phyloP scores from a whole-genome alignment of 2,329 filamentous ascomycete species.

The Fusarium udum region DNA sequence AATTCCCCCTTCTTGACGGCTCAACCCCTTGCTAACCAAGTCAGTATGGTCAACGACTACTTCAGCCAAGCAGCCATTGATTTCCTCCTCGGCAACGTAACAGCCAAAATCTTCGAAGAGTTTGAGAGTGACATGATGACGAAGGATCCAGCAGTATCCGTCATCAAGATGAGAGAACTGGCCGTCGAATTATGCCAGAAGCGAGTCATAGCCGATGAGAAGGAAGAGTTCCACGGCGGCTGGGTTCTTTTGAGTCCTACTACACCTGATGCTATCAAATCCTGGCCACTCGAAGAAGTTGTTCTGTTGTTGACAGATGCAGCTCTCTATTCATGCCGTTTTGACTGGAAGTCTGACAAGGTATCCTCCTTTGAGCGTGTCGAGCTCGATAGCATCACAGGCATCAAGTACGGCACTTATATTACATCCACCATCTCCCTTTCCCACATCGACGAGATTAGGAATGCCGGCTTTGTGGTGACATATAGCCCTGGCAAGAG shows the following conservation, averaged over 20 bases:
- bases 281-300: constrained; percentile 84
- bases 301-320: constrained; percentile 86
- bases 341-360: constrained; percentile 96
- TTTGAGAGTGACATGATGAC: constrained; percentile 95
- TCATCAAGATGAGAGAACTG: constrained; percentile 83
- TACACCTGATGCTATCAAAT: constrained; percentile 72
- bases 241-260: constrained; percentile 88
- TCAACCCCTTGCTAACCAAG: constrained; percentile 16
- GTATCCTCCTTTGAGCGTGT: constrained; percentile 91
- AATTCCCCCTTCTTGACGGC: neutral
- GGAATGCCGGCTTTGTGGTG: constrained; percentile 86
- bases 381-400: constrained; percentile 75
- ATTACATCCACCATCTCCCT: constrained; percentile 87
- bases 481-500: constrained; percentile 77
- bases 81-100: constrained; percentile 90
- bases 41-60: constrained; percentile 96
- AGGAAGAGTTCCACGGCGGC: constrained; percentile 85
- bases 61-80: constrained; percentile 96
- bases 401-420: constrained; percentile 84
- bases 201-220: constrained; percentile 84
- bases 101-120: constrained; percentile 86
- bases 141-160: constrained; percentile 88
- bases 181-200: constrained; percentile 90
- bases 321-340: constrained; percentile 87
- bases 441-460: constrained; percentile 77